Evolutionary conservation across 2,329 filamentous ascomycete species (phyloP).

Genomic region (Decorospora gaudefroyi): DNA sequence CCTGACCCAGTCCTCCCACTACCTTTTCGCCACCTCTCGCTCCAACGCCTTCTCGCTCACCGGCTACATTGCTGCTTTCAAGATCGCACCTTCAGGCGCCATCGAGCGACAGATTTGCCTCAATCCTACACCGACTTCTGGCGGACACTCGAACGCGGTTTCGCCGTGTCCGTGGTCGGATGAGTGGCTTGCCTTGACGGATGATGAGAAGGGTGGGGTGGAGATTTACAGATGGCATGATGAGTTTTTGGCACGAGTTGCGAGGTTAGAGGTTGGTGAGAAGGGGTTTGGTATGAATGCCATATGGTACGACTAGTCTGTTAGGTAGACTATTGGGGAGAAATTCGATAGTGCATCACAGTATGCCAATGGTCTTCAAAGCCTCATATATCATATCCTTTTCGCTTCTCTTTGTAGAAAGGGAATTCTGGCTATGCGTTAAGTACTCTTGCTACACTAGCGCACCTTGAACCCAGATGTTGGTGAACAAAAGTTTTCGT

Average conservation of each 20-base stretch:
- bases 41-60: constrained; percentile 75
- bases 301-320: constrained; percentile 80
- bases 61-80: constrained; percentile 82
- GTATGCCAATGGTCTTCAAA: no score
- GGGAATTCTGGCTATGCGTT: no score
- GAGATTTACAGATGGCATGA: constrained; percentile 88
- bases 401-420: no score
- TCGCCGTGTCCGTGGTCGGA: constrained; percentile 80
- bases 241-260: constrained; percentile 77
- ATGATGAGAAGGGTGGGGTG: constrained; percentile 84
- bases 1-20: constrained; percentile 68
- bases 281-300: constrained; percentile 96
- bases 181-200: constrained; percentile 87
- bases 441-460: no score
- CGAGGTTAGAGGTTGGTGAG: constrained; percentile 75
- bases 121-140: constrained; percentile 83
- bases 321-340: no score
- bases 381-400: no score
- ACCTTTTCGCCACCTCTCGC: constrained; percentile 84
- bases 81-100: constrained; percentile 67
- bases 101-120: constrained; percentile 79
- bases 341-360: no score
- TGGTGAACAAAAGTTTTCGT: no score
- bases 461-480: no score
- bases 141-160: constrained; percentile 88